phyloP scores from a whole-genome alignment of 805 yeast species.

The Candida silvatica region DNA sequence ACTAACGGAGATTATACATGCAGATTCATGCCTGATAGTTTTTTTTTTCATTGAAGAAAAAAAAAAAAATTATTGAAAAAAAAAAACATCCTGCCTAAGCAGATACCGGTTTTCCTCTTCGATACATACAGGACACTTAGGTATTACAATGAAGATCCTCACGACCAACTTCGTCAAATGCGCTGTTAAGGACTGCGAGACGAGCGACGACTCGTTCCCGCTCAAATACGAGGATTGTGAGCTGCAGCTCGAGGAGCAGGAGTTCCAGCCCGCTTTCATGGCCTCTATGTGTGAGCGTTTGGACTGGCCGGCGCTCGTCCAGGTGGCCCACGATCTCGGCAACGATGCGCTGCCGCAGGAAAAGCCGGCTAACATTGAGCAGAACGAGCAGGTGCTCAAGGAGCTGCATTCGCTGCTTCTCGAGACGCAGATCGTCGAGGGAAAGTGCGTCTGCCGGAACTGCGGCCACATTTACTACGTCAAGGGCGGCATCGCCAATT shows the following conservation, averaged over 20 bases:
- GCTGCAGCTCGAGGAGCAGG: slow-evolving; percentile 69
- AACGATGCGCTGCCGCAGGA: slow-evolving; percentile 49
- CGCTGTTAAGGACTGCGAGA: slow-evolving; percentile 75
- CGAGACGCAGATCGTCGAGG: slow-evolving; percentile 83
- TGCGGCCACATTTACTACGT: slow-evolving; percentile 85
- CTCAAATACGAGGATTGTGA: slow-evolving; percentile 59
- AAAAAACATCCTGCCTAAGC: background rate
- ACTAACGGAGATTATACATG: background rate
- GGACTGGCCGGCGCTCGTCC: slow-evolving; percentile 79
- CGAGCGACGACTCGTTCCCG: slow-evolving; percentile 73
- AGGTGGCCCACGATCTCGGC: slow-evolving; percentile 71
- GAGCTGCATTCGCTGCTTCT: slow-evolving; percentile 74
- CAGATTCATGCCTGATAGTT: too few species aligned
- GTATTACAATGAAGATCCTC: slow-evolving; percentile 64
- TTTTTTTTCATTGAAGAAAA: too few species aligned
- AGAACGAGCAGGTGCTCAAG: slow-evolving; percentile 45
- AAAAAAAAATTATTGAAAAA: slow-evolving; percentile 1
- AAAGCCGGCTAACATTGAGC: slow-evolving; percentile 47
- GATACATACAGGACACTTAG: background rate
- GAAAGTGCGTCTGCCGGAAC: slow-evolving; percentile 79
- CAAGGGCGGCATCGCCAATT: slow-evolving; percentile 90
- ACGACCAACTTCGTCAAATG: slow-evolving; percentile 97
- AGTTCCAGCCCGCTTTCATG: slow-evolving; percentile 76
- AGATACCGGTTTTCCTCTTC: background rate
- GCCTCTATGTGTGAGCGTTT: slow-evolving; percentile 68